Conservation (phyloP, 768 basidiomycete species). For the Clathrus columnatus region DNA sequence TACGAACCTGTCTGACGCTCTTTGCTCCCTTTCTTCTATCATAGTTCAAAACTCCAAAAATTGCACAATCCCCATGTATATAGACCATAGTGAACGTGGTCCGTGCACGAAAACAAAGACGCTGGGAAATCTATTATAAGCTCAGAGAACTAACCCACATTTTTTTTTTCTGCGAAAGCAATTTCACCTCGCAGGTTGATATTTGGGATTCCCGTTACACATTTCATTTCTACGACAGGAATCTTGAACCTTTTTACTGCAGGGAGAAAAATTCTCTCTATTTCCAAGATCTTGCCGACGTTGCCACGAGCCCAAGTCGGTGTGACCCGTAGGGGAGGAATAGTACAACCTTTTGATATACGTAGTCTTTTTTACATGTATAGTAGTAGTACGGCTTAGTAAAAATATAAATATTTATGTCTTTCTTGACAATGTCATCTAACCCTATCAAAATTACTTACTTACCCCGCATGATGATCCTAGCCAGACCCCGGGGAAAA, state of each 20-base stretch:
- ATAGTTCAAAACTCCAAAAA: background rate
- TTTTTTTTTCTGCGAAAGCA: background rate
- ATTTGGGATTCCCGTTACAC: conserved; percentile 4
- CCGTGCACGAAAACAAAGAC: background rate
- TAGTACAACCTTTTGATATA: too few species aligned
- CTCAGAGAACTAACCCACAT: background rate
- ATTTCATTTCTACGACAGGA: background rate
- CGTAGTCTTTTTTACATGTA: too few species aligned
- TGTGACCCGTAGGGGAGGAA: conserved; percentile 7
- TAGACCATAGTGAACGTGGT: background rate
- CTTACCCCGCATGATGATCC: too few species aligned
- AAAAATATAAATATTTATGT: too few species aligned
- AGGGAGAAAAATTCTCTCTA: conserved; percentile 4
- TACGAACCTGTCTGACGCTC: background rate
- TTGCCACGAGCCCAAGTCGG: conserved; percentile 1
- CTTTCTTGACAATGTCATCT: too few species aligned
- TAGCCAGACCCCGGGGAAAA: too few species aligned
- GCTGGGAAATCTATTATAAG: background rate
- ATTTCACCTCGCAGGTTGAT: conserved; percentile 10
- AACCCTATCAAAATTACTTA: too few species aligned
- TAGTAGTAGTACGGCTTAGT: too few species aligned
- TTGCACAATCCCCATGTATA: too few species aligned
- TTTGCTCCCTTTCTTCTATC: background rate
- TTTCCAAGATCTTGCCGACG: conserved; percentile 7
- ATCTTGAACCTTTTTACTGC: conserved; percentile 11